Conservation (phyloP, 176 grass and related monocot species). For the Puccinellia tenuiflora region DNA sequence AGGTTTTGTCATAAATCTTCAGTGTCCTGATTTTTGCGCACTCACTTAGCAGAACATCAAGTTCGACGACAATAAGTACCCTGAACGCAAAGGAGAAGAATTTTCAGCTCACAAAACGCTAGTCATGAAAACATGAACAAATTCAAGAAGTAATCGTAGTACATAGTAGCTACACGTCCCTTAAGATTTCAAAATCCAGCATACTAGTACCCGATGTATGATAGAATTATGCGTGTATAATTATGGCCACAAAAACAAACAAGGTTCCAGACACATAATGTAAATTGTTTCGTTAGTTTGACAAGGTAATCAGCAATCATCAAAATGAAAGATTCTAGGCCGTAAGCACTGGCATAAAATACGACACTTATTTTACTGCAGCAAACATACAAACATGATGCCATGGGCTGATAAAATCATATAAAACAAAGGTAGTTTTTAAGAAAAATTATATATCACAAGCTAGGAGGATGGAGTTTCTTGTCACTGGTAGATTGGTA, state of each 20-base stretch:
- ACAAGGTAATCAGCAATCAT: neutral
- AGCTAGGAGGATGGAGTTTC: neutral
- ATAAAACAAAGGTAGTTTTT: neutral
- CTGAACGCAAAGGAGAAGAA: conserved; percentile 36
- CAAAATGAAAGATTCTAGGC: neutral
- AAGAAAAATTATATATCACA: neutral
- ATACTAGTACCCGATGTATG: neutral
- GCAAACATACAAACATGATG: neutral
- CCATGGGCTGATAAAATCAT: neutral
- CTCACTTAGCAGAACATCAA: conserved; percentile 53
- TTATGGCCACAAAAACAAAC: neutral
- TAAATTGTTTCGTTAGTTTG: neutral
- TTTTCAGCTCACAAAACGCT: neutral
- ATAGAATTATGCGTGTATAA: neutral
- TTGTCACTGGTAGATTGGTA: neutral
- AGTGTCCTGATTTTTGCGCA: conserved; percentile 48
- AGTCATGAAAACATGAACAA: neutral
- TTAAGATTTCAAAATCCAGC: neutral
- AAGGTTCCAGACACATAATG: neutral
- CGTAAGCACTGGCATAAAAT: neutral
- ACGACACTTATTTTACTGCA: neutral
- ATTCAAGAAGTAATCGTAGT: neutral
- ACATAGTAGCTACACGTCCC: neutral
- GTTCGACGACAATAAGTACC: conserved; percentile 68
- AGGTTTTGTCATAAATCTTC: conserved; percentile 31